Evolutionary conservation across 1,284 basidiomycete genomes (phyloP).

Genomic region (Farysia itapuensis): DNA sequence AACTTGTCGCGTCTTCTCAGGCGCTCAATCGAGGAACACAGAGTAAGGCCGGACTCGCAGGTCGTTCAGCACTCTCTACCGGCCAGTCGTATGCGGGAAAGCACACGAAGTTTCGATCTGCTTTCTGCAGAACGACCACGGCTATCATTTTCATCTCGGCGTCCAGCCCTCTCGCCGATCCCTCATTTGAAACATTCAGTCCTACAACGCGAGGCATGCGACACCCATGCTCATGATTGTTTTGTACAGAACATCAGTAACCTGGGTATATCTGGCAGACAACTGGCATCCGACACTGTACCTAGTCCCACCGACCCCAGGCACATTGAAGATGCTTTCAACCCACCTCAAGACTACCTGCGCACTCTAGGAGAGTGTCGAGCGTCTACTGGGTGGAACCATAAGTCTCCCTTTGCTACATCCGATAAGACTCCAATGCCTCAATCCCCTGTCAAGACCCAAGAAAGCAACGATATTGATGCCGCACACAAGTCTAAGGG

Average conservation of each 20-base stretch:
- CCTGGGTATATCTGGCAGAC: slow-evolving; percentile 7
- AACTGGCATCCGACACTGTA: slow-evolving; percentile 1
- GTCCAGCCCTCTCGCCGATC: background rate
- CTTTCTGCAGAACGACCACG: background rate
- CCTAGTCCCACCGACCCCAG: slow-evolving; percentile 3
- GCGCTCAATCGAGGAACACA: background rate
- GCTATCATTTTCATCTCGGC: background rate
- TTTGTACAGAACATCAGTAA: slow-evolving; percentile 4
- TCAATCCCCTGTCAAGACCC: background rate
- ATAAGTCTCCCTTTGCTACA: background rate
- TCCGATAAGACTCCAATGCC: background rate
- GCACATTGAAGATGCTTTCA: too few relatives aligned
- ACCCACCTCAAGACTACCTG: too few relatives aligned
- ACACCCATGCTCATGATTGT: background rate
- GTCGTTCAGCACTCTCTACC: too few relatives aligned
- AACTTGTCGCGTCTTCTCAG: background rate
- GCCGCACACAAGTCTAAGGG: background rate
- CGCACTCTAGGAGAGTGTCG: too few relatives aligned
- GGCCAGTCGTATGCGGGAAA: too few relatives aligned
- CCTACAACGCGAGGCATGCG: background rate
- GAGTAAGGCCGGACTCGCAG: background rate
- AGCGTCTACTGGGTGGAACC: too few relatives aligned
- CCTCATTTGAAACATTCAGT: too few relatives aligned
- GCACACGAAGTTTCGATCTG: background rate
- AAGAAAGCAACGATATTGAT: too few relatives aligned